Base-by-base conservation (phyloP, 306 rosid genomes). In the Lupinus albus region DNA sequence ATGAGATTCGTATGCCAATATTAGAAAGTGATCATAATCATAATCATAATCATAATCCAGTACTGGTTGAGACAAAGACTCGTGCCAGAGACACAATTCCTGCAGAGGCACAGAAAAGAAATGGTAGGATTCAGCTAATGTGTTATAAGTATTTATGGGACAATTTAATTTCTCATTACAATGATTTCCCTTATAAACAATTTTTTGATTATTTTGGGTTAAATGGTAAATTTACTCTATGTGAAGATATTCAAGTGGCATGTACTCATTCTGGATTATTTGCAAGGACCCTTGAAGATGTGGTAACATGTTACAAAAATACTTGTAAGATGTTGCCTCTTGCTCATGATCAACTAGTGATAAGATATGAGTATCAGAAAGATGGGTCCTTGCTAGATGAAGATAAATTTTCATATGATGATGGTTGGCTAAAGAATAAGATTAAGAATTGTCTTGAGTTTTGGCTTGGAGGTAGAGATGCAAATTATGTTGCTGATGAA, bases 51-150 rank as follows among this genome's bases (percentile, higher is more conserved):
- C 70, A 46, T 51, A 64, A 78, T 41, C 89, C 95, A 0, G 64
- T 77, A 52, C 66, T 92, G 49, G 83, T 89, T 17, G 96, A 92
- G 70, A 85, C 74, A 10, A 89, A 92, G 81, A 89, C 97, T 36
- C 91, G 92, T 61, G 73, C 12, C 25, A 44, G 45, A 41, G 83
- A 80, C 35, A 75, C 84, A 6, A 78, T 87, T 80, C 95, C 96
- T 64, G 12, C 74, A 8, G 96, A 87, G 78, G 68, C 98, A 30
- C 93, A 89, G 41, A 76, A 28, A 61, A 86, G 96, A 78, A 87
- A 87, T 32, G 95, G 95, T 68, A 89, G 84, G 87, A 77, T 89
- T 81, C 95, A 92, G 33, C 39, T 89, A 49, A 89, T 92, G 96
- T 84, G 85, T 74, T 89, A 92, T 80, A 89, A 92, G 83, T 75